phyloP scores from a whole-genome alignment of 164 flowering plant species.

The Dillenia turbinata region DNA sequence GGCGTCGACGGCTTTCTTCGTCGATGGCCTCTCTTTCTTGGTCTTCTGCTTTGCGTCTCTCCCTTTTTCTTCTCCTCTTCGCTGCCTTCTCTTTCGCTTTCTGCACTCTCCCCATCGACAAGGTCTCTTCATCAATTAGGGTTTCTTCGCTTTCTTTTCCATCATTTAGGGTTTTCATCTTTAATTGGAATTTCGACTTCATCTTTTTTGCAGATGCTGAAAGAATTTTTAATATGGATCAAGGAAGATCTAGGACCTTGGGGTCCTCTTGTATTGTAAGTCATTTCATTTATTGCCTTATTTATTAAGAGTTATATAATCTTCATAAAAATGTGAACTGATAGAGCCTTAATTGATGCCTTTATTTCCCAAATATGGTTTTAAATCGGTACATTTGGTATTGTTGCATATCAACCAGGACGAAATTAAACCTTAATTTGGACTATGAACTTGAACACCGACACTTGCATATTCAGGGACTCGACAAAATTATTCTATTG shows the following conservation, averaged over 20 bases:
- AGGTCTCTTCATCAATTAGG: constrained; percentile 28
- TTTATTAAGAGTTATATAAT: no score
- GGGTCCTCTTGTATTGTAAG: constrained; percentile 94
- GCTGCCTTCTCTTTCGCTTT: constrained; percentile 50
- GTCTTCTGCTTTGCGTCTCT: constrained; percentile 39
- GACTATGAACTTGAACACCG: no score
- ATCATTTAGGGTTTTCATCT: not conserved
- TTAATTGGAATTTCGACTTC: no score
- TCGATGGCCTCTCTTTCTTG: constrained; percentile 55
- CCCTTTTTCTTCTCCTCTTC: constrained; percentile 44
- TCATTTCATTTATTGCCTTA: constrained; percentile 1
- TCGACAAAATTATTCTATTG: no score
- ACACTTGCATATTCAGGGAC: no score
- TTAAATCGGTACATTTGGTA: no score
- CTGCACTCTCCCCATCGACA: constrained; percentile 62
- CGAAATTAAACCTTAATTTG: no score
- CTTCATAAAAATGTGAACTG: no score
- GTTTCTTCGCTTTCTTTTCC: no score
- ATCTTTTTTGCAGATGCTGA: constrained; percentile 49
- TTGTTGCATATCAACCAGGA: no score
- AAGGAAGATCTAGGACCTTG: constrained; percentile 75
- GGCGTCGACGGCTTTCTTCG: constrained; percentile 28
- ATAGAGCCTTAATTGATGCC: no score
- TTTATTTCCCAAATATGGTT: no score
- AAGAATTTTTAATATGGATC: constrained; percentile 77